Evolutionary conservation across 2,329 filamentous ascomycete genomes (phyloP).

Genomic region (Cercospora sp.): DNA sequence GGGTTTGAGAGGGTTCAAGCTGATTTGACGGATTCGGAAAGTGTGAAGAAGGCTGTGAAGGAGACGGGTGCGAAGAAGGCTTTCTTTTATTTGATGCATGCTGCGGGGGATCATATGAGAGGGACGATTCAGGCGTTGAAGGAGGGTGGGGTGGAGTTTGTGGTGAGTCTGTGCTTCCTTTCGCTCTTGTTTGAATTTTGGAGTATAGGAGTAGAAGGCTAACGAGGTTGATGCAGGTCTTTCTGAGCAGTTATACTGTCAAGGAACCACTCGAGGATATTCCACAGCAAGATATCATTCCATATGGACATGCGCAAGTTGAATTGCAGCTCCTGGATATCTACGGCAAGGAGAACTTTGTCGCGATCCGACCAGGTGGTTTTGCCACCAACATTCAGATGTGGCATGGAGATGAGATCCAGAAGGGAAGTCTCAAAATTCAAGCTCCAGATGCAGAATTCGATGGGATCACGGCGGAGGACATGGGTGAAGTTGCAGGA

Average conservation of each 20-base stretch:
- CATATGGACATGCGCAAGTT: slow-evolving; percentile 47
- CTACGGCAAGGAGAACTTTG: slow-evolving; percentile 43
- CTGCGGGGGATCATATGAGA: slow-evolving; percentile 44
- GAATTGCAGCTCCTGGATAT: slow-evolving; percentile 48
- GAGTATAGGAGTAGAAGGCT: neutral
- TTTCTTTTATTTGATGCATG: slow-evolving; percentile 49
- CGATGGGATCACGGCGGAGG: slow-evolving; percentile 47
- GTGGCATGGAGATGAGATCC: slow-evolving; percentile 35
- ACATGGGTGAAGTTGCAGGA: slow-evolving; percentile 50
- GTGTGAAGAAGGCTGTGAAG: slow-evolving; percentile 45
- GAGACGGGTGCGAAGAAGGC: slow-evolving; percentile 48
- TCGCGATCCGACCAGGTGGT: slow-evolving; percentile 45
- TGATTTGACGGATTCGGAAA: slow-evolving; percentile 48
- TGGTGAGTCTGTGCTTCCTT: slow-evolving; percentile 35
- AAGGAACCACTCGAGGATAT: slow-evolving; percentile 29
- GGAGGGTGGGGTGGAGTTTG: slow-evolving; percentile 46
- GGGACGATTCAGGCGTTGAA: slow-evolving; percentile 47
- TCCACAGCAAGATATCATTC: slow-evolving; percentile 38
- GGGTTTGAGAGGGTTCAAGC: slow-evolving; percentile 45
- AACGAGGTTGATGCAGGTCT: slow-evolving; percentile 13
- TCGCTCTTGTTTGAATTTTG: no score
- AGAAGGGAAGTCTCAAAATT: slow-evolving; percentile 38
- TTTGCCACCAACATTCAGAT: slow-evolving; percentile 48
- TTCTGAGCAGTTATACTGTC: slow-evolving; percentile 48
- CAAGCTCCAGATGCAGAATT: slow-evolving; percentile 35